A percentile compares a stretch with the other conserved stretches of the same genome.
Evolutionary conservation across 2,329 filamentous ascomycete species (phyloP).

Genomic region (Penicillium expansum): DNA sequence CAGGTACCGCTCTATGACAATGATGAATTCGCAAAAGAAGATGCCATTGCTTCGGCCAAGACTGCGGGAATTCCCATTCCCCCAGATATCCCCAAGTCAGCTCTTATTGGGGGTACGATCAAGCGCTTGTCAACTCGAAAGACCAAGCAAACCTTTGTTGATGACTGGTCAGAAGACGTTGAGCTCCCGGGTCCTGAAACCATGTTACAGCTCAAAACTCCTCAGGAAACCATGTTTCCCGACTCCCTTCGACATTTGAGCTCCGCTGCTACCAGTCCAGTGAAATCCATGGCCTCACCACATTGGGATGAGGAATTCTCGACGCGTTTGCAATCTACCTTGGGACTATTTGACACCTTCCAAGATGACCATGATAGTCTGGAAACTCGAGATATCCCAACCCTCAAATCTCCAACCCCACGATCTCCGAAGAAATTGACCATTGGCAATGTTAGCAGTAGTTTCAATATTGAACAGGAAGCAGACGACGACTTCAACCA

Average conservation of each 20-base stretch:
- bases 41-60: constrained; percentile 83
- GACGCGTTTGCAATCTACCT: constrained; percentile 53
- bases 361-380: constrained; percentile 61
- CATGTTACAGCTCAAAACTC: constrained; percentile 62
- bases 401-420: constrained; percentile 66
- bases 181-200: constrained; percentile 61
- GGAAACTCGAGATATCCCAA: constrained; percentile 62
- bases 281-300: constrained; percentile 33
- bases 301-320: constrained; percentile 42
- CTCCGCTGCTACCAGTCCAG: constrained; percentile 41
- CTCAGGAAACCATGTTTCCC: constrained; percentile 61
- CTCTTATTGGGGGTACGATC: constrained; percentile 87
- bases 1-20: constrained; percentile 81
- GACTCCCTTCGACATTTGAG: constrained; percentile 68
- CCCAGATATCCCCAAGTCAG: constrained; percentile 79
- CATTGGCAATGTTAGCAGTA: constrained; percentile 26
- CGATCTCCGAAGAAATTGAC: constrained; percentile 53
- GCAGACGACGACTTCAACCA: constrained; percentile 70
- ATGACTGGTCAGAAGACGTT: constrained; percentile 79
- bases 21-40: constrained; percentile 77
- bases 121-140: constrained; percentile 79
- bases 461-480: constrained; percentile 40
- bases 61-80: constrained; percentile 90
- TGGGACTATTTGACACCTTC: constrained; percentile 60
- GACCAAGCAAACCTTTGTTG: constrained; percentile 68